A percentile compares a stretch with the other conserved stretches of the same genome.
These are phyloP conservation scores for Aspergillus sp. DNA, from an alignment of 2,329 filamentous ascomycete genomes.

Conservation along the genomic window DNA sequence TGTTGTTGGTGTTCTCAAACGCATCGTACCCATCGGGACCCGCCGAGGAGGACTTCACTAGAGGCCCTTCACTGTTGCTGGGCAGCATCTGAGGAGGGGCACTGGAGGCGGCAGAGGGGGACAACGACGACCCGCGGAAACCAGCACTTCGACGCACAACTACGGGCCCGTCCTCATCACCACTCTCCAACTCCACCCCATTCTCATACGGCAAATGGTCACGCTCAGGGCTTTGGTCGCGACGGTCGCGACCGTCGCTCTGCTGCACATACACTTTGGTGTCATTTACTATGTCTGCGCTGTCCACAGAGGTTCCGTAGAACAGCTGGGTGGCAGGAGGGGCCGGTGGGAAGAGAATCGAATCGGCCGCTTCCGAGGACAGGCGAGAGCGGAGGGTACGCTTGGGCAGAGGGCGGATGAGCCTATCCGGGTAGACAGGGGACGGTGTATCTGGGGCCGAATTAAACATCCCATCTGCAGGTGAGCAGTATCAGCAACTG, in stretches of 20 bases:
- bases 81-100: constrained; percentile 29
- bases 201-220: constrained; percentile 55
- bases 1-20: constrained; percentile 98
- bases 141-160: constrained; percentile 46
- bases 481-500: constrained; percentile 42
- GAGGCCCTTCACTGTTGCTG: constrained; percentile 31
- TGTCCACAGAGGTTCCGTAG: constrained; percentile 66
- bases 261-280: constrained; percentile 51
- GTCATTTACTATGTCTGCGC: constrained; percentile 54
- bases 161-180: constrained; percentile 59
- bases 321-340: constrained; percentile 74
- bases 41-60: constrained; percentile 62
- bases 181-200: constrained; percentile 60
- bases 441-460: constrained; percentile 70
- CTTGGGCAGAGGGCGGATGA: constrained; percentile 89
- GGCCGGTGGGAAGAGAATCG: constrained; percentile 78
- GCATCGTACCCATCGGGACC: constrained; percentile 92
- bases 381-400: constrained; percentile 84
- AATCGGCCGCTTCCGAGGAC: constrained; percentile 78
- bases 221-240: constrained; percentile 41
- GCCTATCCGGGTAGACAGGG: constrained; percentile 80
- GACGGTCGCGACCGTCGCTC: constrained; percentile 42
- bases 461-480: constrained; percentile 52
- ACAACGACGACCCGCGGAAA: constrained; percentile 41
- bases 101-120: constrained; percentile 33